Conservation (phyloP, 129 eudicot genomes). For the Cynara cardunculus region DNA sequence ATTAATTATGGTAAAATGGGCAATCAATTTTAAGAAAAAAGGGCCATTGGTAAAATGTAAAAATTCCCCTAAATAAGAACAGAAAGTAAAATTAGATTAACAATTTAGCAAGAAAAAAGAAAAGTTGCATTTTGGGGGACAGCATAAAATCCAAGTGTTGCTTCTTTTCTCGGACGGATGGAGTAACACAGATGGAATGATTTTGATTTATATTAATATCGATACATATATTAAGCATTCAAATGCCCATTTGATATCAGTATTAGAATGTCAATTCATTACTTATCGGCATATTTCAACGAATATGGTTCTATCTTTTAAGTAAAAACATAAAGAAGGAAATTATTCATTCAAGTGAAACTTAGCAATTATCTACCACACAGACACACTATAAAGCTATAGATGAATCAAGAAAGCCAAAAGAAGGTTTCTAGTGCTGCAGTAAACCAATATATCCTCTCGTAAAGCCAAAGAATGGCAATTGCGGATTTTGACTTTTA, state of each 20-base stretch:
- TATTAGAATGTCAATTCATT: background rate
- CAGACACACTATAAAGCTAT: slow-evolving; percentile 2
- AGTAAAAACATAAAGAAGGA: background rate
- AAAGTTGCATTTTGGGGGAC: background rate
- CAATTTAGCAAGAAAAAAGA: background rate
- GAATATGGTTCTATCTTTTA: background rate
- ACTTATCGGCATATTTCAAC: slow-evolving; percentile 3
- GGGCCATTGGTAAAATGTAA: background rate
- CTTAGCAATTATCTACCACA: slow-evolving; percentile 4
- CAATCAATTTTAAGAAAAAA: background rate
- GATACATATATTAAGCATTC: background rate
- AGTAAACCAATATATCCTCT: background rate
- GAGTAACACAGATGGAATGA: background rate
- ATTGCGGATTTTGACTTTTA: background rate
- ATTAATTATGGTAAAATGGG: background rate
- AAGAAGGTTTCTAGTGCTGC: background rate
- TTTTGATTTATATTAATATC: background rate
- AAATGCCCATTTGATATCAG: background rate
- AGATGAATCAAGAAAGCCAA: background rate
- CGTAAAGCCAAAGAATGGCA: background rate
- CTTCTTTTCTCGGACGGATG: background rate
- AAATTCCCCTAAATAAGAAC: background rate
- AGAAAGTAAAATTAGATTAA: background rate
- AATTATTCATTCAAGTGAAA: background rate
- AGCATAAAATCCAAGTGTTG: background rate